Evolutionary conservation across 768 basidiomycete species (phyloP).

Genomic region (Termitomyces bulborhizus): DNA sequence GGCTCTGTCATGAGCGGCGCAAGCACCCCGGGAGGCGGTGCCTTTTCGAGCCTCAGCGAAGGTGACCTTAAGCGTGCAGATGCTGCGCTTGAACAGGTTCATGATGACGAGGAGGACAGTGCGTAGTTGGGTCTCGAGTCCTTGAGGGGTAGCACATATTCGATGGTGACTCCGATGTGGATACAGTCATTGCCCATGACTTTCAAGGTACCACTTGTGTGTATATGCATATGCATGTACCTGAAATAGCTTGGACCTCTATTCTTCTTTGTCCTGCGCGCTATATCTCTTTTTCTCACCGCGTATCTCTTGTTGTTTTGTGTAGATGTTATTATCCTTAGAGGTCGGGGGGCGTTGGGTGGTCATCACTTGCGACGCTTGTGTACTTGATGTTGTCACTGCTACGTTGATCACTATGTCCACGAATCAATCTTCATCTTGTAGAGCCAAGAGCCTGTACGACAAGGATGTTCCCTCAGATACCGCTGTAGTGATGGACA

Average conservation of each 20-base stretch:
- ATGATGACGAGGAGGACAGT: conserved; percentile 2
- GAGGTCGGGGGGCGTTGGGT: no score
- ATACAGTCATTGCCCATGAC: not conserved
- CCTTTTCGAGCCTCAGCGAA: conserved; percentile 78
- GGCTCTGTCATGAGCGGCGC: conserved; percentile 63
- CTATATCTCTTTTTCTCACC: not conserved
- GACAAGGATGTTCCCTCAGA: no score
- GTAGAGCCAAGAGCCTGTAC: no score
- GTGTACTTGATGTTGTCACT: no score
- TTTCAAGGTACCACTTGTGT: not conserved
- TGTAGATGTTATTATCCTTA: not conserved
- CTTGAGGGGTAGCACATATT: not conserved
- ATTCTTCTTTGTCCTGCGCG: not conserved
- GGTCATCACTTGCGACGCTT: no score
- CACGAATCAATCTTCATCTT: no score
- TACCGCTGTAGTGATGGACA: no score
- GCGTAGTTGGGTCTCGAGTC: not conserved
- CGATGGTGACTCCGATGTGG: no score
- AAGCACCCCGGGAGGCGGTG: conserved; percentile 85
- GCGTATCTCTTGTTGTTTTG: not conserved
- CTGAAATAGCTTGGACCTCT: not conserved
- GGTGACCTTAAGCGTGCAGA: conserved; percentile 84
- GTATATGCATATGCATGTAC: not conserved
- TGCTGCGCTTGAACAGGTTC: conserved; percentile 67
- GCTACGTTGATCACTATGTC: no score